Percentiles rank a stretch among this genome's conserved stretches.
Conservation (phyloP, 2,329 filamentous ascomycete species). For the Penicillium polonicum region DNA sequence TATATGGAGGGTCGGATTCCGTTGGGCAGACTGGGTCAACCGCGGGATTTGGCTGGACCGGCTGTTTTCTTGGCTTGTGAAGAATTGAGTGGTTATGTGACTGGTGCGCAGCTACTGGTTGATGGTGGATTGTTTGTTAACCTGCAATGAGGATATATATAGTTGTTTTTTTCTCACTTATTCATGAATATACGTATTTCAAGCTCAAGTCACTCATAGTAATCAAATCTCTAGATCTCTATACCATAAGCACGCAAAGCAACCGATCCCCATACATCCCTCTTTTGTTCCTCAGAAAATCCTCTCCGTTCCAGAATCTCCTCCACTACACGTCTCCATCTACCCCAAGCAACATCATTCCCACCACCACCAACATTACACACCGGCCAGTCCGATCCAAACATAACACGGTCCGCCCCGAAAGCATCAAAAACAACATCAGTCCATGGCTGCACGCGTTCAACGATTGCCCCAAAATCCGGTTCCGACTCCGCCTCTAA, state of each 20-base stretch:
- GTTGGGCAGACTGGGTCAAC: conserved; percentile 68
- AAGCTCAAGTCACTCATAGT: background rate
- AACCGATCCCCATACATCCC: conserved; percentile 69
- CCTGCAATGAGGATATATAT: conserved; percentile 58
- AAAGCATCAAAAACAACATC: conserved; percentile 71
- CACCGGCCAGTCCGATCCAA: conserved; percentile 91
- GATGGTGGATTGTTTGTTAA: conserved; percentile 91
- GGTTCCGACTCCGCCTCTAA: conserved; percentile 26
- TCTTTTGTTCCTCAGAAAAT: conserved; percentile 61
- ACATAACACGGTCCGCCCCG: conserved; percentile 73
- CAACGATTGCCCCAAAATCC: conserved; percentile 45
- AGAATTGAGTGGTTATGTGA: conserved; percentile 76
- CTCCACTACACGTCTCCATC: conserved; percentile 73
- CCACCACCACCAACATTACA: conserved; percentile 67
- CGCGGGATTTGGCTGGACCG: conserved; percentile 75
- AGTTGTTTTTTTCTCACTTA: too few species aligned
- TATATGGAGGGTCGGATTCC: conserved; percentile 85
- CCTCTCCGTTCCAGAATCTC: conserved; percentile 54
- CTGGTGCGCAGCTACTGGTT: conserved; percentile 77
- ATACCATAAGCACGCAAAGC: conserved; percentile 67
- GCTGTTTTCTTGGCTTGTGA: conserved; percentile 82
- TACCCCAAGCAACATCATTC: conserved; percentile 64
- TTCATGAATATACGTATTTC: background rate
- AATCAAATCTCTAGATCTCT: conserved; percentile 14
- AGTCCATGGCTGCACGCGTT: conserved; percentile 67